Evolutionary conservation across 805 yeast genomes (phyloP), one percentile per base, ranked within the genome.

Genomic region (Starmerella geochares): DNA sequence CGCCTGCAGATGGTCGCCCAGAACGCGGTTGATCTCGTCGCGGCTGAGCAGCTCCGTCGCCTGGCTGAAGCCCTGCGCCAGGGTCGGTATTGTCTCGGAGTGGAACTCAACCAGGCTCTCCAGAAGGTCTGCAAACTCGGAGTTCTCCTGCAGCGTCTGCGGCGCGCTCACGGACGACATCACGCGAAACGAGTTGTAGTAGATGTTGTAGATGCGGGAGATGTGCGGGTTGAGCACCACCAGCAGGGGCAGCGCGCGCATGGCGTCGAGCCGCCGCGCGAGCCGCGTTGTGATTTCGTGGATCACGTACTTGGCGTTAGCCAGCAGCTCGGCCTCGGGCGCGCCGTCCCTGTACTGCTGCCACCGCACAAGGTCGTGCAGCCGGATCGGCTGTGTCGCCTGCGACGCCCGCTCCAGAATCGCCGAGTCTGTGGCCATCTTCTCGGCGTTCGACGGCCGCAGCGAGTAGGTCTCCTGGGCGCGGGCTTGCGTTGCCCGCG

Each of bases 151-250:
- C 14, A 72, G 51, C 5, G 78, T 76, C 53, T 65, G 58, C 6
- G 78, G 72, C 36, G 72, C 62, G 48, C 69, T 63, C 42, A 72
- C 67, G 2, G 69, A 61, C 21, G 75, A 58, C 46, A 80, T 58
- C 4, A 75, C 69, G 46, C 75, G 69, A 69, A 86, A 74, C 2
- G 95, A 81, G 50, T 78, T 72, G 54, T 86, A 68, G 67, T 90
- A 90, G 43, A 81, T 67, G 58, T 77, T 73, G 68, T 86, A 86
- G 20, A 84, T 81, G 58, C 77, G 78, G 10, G 90, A 82, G 46
- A 90, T 81, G 59, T 85, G 79, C 5, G 96, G 96, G 62, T 90
- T 90, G 54, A 90, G 66, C 49, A 87, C 81, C 42, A 82, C 86
- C 57, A 88, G 74, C 63, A 86, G 90, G 0, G 96, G 96, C 48